phyloP scores from a whole-genome alignment of 306 rosid species.

The Albizia julibrissin region DNA sequence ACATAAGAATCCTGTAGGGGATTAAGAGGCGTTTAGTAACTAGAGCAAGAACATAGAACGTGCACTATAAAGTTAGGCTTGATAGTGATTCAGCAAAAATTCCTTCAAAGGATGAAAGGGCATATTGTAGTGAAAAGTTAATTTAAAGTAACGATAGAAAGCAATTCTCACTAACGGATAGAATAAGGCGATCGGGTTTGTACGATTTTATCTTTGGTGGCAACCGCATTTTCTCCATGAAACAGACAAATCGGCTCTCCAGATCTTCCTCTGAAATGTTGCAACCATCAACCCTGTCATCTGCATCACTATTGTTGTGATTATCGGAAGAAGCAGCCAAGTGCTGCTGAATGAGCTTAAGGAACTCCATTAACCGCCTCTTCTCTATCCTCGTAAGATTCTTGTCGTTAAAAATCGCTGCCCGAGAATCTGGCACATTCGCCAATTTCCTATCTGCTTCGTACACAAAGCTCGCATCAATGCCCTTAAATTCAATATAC shows the following conservation, averaged over 20 bases:
- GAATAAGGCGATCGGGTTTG: conserved; percentile 47
- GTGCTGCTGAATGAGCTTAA: conserved; percentile 87
- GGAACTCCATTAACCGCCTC: conserved; percentile 81
- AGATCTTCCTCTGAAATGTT: conserved; percentile 73
- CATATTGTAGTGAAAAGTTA: not conserved
- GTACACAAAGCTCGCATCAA: conserved; percentile 64
- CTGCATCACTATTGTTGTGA: conserved; percentile 10
- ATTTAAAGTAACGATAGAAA: conserved; percentile 18
- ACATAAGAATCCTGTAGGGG: conserved; percentile 71
- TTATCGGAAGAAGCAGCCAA: conserved; percentile 40
- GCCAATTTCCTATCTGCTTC: conserved; percentile 54
- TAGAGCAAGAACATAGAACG: conserved; percentile 4
- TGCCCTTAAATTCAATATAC: conserved; percentile 74
- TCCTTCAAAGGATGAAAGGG: conserved; percentile 2
- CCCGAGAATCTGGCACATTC: conserved; percentile 82
- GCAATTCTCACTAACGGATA: conserved; percentile 50
- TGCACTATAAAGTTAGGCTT: not conserved
- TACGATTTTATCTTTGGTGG: conserved; percentile 90
- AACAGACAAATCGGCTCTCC: conserved; percentile 71
- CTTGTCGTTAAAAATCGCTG: conserved; percentile 82
- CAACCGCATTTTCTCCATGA: conserved; percentile 70
- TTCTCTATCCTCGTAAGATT: conserved; percentile 72
- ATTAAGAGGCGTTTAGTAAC: conserved; percentile 23
- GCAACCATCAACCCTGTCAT: conserved; percentile 35
- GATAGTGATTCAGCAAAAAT: conserved; percentile 17